A percentile compares a stretch with the other conserved stretches of the same genome.
These are phyloP conservation scores for Amphibolis antarctica DNA, from an alignment of 106 monocot species.

Conservation along the genomic window DNA sequence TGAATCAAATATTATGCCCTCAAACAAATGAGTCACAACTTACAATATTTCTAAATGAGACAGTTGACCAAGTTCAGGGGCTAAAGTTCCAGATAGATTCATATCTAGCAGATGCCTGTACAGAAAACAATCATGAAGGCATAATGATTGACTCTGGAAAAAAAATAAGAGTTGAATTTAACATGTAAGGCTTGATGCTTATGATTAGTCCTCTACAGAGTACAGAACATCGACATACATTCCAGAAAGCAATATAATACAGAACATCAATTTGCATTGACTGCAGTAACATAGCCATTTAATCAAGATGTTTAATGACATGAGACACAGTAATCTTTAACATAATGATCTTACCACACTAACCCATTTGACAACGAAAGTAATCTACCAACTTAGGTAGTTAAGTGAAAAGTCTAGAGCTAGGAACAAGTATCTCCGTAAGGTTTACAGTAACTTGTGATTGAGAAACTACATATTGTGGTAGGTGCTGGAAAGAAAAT, in stretches of 20 bases:
- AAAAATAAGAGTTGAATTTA: background rate
- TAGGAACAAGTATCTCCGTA: background rate
- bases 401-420: background rate
- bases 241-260: no score
- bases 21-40: conserved; percentile 16
- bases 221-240: no score
- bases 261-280: no score
- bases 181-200: background rate
- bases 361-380: no score
- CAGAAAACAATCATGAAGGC: background rate
- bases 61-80: conserved; percentile 77
- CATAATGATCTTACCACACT: no score
- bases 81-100: conserved; percentile 84
- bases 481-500: no score
- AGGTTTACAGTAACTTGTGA: no score
- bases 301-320: no score
- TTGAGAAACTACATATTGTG: no score
- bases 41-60: conserved; percentile 70
- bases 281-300: no score
- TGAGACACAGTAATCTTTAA: no score
- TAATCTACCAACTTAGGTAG: no score
- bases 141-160: background rate
- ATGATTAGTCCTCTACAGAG: background rate
- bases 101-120: conserved; percentile 65
- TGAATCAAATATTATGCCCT: background rate